phyloP scores from a whole-genome alignment of 2,329 filamentous ascomycete genomes.

The Xylariaceae sp. region DNA sequence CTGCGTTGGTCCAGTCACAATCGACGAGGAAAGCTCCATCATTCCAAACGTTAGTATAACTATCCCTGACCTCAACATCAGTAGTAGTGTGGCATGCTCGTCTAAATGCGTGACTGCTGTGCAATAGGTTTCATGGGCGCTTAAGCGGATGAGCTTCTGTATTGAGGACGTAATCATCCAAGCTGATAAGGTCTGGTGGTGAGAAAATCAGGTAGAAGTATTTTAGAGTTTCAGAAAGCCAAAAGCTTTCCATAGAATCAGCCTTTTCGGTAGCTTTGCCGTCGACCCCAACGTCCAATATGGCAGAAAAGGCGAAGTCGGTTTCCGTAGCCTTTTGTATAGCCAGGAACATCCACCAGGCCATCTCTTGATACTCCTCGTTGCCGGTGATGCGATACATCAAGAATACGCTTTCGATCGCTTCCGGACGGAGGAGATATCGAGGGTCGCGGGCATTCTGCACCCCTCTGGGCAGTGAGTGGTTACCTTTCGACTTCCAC shows the following conservation, averaged over 20 bases:
- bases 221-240: slow-evolving; percentile 70
- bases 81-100: too few species aligned
- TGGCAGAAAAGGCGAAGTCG: slow-evolving; percentile 25
- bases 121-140: slow-evolving; percentile 14
- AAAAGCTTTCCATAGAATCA: slow-evolving; percentile 58
- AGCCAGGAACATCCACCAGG: slow-evolving; percentile 42
- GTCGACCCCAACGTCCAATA: slow-evolving; percentile 21
- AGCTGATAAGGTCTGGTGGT: slow-evolving; percentile 59
- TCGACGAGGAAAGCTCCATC: too few species aligned
- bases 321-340: slow-evolving; percentile 38
- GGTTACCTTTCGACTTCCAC: slow-evolving; percentile 19
- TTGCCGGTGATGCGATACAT: slow-evolving; percentile 43
- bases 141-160: slow-evolving; percentile 47
- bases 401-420: slow-evolving; percentile 44
- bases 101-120: too few species aligned
- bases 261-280: slow-evolving; percentile 12
- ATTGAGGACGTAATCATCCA: slow-evolving; percentile 66
- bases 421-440: slow-evolving; percentile 44
- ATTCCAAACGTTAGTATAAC: too few species aligned
- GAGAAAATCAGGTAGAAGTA: slow-evolving; percentile 52
- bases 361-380: slow-evolving; percentile 36
- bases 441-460: slow-evolving; percentile 54
- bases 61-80: too few species aligned
- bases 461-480: slow-evolving; percentile 48
- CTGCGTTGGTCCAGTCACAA: too few species aligned